These are phyloP conservation scores for Plasmodium yoelii DNA, from an alignment of 169 alveolate genomes.

Conservation along the genomic window DNA sequence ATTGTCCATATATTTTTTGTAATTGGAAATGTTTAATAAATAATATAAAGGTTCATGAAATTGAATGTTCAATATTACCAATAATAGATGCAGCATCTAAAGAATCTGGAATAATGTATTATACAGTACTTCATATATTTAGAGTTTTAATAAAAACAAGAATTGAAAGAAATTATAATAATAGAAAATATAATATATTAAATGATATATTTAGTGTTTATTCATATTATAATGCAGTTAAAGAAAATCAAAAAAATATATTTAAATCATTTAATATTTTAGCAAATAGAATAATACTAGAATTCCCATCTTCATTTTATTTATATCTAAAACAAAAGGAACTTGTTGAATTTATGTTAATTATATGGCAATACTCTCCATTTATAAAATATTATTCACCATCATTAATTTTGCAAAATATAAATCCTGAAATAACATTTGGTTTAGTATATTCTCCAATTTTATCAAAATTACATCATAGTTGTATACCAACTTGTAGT, in stretches of 20 bases:
- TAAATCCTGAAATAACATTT: constrained; percentile 81
- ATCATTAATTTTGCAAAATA: constrained; percentile 81
- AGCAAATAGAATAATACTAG: constrained; percentile 82
- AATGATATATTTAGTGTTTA: constrained; percentile 78
- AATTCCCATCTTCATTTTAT: constrained; percentile 85
- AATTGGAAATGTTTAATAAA: constrained; percentile 89
- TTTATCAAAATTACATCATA: constrained; percentile 85
- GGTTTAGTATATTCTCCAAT: constrained; percentile 85
- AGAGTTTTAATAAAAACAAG: constrained; percentile 78
- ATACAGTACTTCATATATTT: constrained; percentile 79
- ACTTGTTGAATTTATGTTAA: constrained; percentile 81
- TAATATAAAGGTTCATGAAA: constrained; percentile 87
- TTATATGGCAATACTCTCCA: constrained; percentile 86
- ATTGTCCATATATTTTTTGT: constrained; percentile 90
- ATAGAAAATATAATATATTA: constrained; percentile 69
- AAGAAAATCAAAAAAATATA: constrained; percentile 80
- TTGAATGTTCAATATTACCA: constrained; percentile 87
- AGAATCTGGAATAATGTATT: constrained; percentile 75
- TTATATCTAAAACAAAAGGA: constrained; percentile 85
- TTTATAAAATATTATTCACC: constrained; percentile 83
- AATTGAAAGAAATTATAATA: constrained; percentile 76
- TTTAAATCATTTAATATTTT: constrained; percentile 77
- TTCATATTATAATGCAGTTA: constrained; percentile 79
- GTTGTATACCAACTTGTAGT: constrained; percentile 89
- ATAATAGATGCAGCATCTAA: constrained; percentile 82